These are phyloP conservation scores for Cochlearia excelsa DNA, from an alignment of 345 rosid genomes.

Conservation along the genomic window DNA sequence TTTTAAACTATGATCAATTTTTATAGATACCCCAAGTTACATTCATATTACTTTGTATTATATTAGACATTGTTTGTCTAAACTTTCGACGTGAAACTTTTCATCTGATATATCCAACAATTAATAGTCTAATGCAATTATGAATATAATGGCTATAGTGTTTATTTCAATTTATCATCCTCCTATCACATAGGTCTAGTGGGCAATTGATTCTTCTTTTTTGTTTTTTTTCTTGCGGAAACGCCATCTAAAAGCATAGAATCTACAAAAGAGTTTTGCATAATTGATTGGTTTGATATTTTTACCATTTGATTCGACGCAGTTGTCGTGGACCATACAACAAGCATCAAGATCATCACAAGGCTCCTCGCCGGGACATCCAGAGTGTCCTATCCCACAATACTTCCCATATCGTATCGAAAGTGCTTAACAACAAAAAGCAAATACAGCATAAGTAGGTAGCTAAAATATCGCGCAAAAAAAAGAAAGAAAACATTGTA, in stretches of 20 bases:
- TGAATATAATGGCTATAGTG: too few species aligned
- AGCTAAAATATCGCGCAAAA: neutral
- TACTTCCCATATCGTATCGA: slow-evolving; percentile 80
- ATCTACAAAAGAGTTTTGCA: neutral
- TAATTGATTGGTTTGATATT: neutral
- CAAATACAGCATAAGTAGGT: neutral
- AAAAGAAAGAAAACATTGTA: neutral
- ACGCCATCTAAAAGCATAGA: neutral
- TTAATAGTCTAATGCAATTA: too few species aligned
- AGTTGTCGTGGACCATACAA: slow-evolving; percentile 80
- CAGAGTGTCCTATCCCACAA: slow-evolving; percentile 86
- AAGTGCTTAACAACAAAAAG: slow-evolving; percentile 21
- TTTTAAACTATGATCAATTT: slow-evolving; percentile 5
- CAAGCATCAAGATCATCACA: slow-evolving; percentile 95
- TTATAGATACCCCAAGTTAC: neutral
- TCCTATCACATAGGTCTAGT: too few species aligned
- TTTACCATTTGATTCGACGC: slow-evolving; percentile 73
- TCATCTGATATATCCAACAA: too few species aligned
- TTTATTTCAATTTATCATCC: too few species aligned
- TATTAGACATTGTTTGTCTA: too few species aligned
- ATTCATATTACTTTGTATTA: too few species aligned
- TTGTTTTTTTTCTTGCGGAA: neutral
- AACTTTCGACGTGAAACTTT: too few species aligned
- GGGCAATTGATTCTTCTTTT: too few species aligned
- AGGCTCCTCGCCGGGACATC: slow-evolving; percentile 94